Evolutionary conservation across 73 alveolate species (phyloP).

Genomic region (Halteria grandinella): DNA sequence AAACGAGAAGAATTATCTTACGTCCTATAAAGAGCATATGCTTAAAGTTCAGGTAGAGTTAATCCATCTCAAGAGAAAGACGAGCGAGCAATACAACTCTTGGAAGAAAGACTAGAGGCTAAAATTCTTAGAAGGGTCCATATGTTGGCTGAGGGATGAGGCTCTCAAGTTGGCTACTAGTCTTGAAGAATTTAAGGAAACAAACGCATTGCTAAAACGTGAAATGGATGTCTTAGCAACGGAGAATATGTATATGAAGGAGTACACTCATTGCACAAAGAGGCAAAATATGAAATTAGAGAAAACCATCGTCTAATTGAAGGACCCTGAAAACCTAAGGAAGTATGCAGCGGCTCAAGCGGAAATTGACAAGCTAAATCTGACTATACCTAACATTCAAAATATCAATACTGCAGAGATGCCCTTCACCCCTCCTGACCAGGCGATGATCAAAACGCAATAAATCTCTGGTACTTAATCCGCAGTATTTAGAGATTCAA

Average conservation of each 20-base stretch:
- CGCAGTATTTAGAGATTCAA: neutral
- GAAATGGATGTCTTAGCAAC: neutral
- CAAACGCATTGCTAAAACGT: conserved; percentile 7
- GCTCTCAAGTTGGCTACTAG: conserved; percentile 41
- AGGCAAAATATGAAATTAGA: conserved; percentile 16
- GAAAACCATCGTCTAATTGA: conserved; percentile 14
- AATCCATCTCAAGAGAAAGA: conserved; percentile 27
- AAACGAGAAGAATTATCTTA: conserved; percentile 39
- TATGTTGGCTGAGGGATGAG: conserved; percentile 54
- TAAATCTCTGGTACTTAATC: neutral
- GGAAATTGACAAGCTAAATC: no score
- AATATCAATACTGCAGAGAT: neutral
- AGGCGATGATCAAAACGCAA: neutral
- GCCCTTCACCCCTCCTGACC: neutral
- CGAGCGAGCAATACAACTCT: conserved; percentile 38
- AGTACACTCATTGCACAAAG: conserved; percentile 34
- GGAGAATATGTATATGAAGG: conserved; percentile 16
- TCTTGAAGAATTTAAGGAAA: conserved; percentile 13
- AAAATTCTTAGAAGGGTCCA: conserved; percentile 22
- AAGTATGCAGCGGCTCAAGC: neutral
- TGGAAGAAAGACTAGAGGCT: conserved; percentile 56
- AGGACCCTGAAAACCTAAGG: neutral
- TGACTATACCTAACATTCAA: neutral
- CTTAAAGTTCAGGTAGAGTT: conserved; percentile 59
- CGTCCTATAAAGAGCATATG: conserved; percentile 62